A percentile compares a stretch with the other conserved stretches of the same genome.
Conservation (phyloP, 805 yeast genomes). For the Cyberlindnera saturnus region DNA sequence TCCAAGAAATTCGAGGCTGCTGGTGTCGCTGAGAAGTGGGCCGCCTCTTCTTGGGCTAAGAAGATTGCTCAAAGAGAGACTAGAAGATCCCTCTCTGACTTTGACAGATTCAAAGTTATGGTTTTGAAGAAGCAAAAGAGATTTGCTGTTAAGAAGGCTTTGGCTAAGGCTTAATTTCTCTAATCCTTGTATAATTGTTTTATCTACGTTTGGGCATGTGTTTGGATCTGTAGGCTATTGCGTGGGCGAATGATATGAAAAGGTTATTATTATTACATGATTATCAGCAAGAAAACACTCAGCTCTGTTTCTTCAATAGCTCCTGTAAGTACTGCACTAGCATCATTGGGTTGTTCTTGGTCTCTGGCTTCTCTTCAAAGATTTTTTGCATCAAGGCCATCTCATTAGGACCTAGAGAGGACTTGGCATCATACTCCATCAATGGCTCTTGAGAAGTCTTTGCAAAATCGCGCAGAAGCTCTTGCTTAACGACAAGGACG, state of each 20-base stretch:
- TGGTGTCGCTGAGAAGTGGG: conserved; percentile 86
- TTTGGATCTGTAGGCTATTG: background rate
- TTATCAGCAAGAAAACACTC: background rate
- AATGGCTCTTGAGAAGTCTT: background rate
- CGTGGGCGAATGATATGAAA: background rate
- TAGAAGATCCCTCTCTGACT: conserved; percentile 91
- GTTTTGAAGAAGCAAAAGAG: conserved; percentile 97
- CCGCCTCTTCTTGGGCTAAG: conserved; percentile 94
- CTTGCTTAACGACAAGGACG: conserved; percentile 19
- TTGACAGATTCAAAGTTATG: conserved; percentile 99
- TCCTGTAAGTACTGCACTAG: conserved; percentile 16
- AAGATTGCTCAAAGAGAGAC: conserved; percentile 92
- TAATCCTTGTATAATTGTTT: conserved; percentile 11
- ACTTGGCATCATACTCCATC: conserved; percentile 1
- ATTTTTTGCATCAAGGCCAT: conserved; percentile 17
- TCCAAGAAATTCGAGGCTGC: conserved; percentile 92
- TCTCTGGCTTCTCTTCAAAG: conserved; percentile 18
- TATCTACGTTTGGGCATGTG: conserved; percentile 6
- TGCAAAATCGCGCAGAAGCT: conserved; percentile 6
- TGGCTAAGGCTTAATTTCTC: conserved; percentile 76
- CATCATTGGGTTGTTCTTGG: conserved; percentile 16
- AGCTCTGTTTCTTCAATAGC: conserved; percentile 3
- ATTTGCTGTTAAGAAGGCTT: conserved; percentile 90
- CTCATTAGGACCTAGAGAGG: conserved; percentile 12
- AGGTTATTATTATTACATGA: no score